A percentile compares a stretch with the other conserved stretches of the same genome.
Conservation (phyloP, 2,329 filamentous ascomycete genomes). For the Xylaria multiplex region DNA sequence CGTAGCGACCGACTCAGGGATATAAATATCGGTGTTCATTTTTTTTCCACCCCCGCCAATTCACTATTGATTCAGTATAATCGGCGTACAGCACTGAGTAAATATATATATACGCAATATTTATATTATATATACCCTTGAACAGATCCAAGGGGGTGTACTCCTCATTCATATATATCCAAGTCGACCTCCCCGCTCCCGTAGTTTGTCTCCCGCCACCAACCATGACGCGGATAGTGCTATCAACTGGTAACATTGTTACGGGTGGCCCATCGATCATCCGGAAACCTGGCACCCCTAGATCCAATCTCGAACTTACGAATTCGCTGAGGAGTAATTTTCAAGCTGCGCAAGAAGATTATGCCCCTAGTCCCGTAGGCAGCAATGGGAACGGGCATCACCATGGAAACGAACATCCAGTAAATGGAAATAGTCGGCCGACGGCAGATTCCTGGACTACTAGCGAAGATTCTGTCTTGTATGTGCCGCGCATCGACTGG, state of each 20-base stretch:
- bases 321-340: slow-evolving; percentile 89
- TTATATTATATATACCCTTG: neutral
- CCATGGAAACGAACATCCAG: slow-evolving; percentile 48
- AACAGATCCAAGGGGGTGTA: neutral
- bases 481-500: slow-evolving; percentile 82
- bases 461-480: slow-evolving; percentile 68
- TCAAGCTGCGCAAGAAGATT: slow-evolving; percentile 74
- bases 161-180: neutral
- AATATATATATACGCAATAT: no score
- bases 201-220: slow-evolving; percentile 11
- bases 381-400: slow-evolving; percentile 40
- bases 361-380: slow-evolving; percentile 49
- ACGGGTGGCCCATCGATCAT: slow-evolving; percentile 84
- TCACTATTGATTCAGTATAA: neutral
- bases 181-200: neutral
- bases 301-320: slow-evolving; percentile 93
- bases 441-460: slow-evolving; percentile 73
- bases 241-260: slow-evolving; percentile 75
- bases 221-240: slow-evolving; percentile 46
- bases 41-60: slow-evolving; percentile 31
- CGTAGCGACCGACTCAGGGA: slow-evolving; percentile 17
- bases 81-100: neutral
- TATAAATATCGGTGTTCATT: slow-evolving; percentile 29
- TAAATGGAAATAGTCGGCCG: slow-evolving; percentile 45
- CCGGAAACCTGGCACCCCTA: slow-evolving; percentile 77